Evolutionary conservation across 352 stramenopile species (phyloP).

Genomic region (Phytophthora nicotianae): DNA sequence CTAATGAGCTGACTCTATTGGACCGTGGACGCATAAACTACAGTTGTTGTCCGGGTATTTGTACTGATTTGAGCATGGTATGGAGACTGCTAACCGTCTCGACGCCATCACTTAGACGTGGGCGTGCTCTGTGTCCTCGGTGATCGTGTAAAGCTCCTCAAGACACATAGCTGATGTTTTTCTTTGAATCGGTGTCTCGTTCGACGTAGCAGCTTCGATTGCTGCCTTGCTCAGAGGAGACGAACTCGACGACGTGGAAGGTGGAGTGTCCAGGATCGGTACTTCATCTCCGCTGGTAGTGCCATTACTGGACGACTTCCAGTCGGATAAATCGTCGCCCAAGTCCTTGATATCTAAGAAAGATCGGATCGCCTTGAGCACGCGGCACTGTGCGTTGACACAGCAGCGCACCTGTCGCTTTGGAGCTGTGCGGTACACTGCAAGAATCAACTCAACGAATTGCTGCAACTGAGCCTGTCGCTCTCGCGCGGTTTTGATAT

Average conservation of each 20-base stretch:
- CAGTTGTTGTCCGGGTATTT: not conserved
- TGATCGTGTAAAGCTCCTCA: constrained; percentile 66
- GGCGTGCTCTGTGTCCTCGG: constrained; percentile 47
- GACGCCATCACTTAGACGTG: constrained; percentile 23
- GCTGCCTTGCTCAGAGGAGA: constrained; percentile 10
- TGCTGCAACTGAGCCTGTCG: constrained; percentile 50
- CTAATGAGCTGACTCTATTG: no score
- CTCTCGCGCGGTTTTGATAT: constrained; percentile 42
- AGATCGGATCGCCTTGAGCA: constrained; percentile 45
- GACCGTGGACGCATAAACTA: no score
- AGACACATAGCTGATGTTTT: constrained; percentile 37
- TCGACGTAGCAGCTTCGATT: constrained; percentile 6
- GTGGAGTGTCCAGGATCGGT: constrained; percentile 29
- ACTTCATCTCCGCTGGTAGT: constrained; percentile 25
- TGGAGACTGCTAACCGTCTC: constrained; percentile 3
- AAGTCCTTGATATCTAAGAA: constrained; percentile 56
- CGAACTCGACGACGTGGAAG: constrained; percentile 8
- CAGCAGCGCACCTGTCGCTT: constrained; percentile 65
- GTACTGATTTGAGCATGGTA: not conserved
- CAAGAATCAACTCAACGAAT: constrained; percentile 59
- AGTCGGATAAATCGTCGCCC: constrained; percentile 26
- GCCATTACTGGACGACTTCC: constrained; percentile 25
- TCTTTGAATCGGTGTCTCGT: constrained; percentile 29
- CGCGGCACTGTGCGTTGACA: constrained; percentile 52
- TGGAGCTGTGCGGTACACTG: constrained; percentile 49